Conservation (phyloP, 2,329 filamentous ascomycete genomes). For the Bipolaris bicolor region DNA sequence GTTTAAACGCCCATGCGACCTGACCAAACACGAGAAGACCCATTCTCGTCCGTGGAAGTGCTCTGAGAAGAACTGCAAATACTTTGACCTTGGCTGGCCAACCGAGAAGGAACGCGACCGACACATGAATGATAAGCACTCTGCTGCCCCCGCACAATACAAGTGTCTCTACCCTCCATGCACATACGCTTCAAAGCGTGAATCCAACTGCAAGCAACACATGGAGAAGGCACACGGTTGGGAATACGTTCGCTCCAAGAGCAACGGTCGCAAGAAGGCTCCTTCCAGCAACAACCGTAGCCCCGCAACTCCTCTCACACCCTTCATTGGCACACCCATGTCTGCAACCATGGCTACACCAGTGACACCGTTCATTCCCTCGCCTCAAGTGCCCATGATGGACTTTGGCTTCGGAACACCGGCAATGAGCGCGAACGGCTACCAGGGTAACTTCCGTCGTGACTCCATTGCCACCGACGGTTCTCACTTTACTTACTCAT, state of each 20-base stretch:
- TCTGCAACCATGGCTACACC: conserved; percentile 46
- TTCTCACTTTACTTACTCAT: conserved; percentile 48
- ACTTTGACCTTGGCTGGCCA: conserved; percentile 87
- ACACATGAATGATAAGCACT: conserved; percentile 96
- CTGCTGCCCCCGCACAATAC: conserved; percentile 76
- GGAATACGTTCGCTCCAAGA: conserved; percentile 91
- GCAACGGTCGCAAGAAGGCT: conserved; percentile 66
- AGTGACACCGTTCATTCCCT: conserved; percentile 49
- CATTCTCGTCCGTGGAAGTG: conserved; percentile 98
- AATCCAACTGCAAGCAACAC: conserved; percentile 97
- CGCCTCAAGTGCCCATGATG: conserved; percentile 51
- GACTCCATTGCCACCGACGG: conserved; percentile 47
- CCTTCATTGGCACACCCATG: conserved; percentile 45
- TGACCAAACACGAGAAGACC: conserved; percentile 98
- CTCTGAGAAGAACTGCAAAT: conserved; percentile 80
- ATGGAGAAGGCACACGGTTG: conserved; percentile 97
- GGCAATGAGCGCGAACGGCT: conserved; percentile 36
- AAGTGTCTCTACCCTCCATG: conserved; percentile 84
- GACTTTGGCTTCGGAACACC: conserved; percentile 44
- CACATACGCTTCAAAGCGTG: conserved; percentile 91
- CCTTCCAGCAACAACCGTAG: conserved; percentile 34
- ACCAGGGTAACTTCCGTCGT: conserved; percentile 45
- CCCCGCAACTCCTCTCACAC: conserved; percentile 43
- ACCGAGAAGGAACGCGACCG: conserved; percentile 98
- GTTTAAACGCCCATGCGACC: conserved; percentile 95